Evolutionary conservation across 768 basidiomycete species (phyloP), one percentile per base, ranked within the genome.

Genomic region (Chalciporus pseudorubinellus): DNA sequence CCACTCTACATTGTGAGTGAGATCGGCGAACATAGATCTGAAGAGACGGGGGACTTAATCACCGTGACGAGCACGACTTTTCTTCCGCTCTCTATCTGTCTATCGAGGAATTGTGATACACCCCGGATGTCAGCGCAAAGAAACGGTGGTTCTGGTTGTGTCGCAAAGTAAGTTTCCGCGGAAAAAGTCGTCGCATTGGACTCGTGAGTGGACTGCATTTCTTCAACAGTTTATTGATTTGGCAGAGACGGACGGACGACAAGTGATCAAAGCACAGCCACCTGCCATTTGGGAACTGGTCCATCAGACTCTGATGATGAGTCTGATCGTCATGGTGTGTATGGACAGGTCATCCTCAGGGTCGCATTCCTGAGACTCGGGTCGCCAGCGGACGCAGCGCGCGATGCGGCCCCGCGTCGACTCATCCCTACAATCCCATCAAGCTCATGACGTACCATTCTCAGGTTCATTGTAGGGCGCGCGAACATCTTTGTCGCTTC

Each of bases 1-100:
- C 95, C 97, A 67, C 95, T 98, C 97, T 98, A 46, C 38, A 46
- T 53, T 1, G 44, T 48, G 39, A 40, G 46, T 57, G 31, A 60
- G 58, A 53, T 62, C 33, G 51, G 45, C 38, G 44, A n/a, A n/a
- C 19, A 31, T 51, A 39, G 26, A 45, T 26, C 50, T 24, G 45
- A 51, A 31, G 40, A 49, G 10, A 39, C 24, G 19, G 48, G 42
- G 43, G 31, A 42, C 11, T 19, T 10, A 72, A 89, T 70, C 67
- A 98, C 95, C 56, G 97, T 99, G 43, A 99, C 92, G 41, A 99
- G 79, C 9, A 95, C 97, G 34, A 99, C 89, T 55, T 83, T 84
- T 56, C 84, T 81, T 20, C 84, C 82, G 22, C 77, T 67, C 39
- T 76, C 74, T 40, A 71, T 72, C 68, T 97, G 94, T 60, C 76